Evolutionary conservation across 352 stramenopile species (phyloP).

Genomic region (Plasmopara viticola): DNA sequence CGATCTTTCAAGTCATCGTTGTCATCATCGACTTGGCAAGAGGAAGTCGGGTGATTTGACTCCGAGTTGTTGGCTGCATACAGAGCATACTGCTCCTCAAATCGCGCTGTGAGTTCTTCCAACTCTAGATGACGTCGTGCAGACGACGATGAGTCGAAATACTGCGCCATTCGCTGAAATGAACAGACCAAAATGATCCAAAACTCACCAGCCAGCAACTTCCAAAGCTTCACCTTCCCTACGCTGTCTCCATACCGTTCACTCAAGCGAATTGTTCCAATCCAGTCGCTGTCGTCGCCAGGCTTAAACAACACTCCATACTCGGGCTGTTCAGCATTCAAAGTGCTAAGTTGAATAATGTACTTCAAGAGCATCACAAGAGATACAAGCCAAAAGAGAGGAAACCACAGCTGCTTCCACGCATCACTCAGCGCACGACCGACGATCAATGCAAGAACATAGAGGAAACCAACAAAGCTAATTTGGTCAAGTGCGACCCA

Average conservation of each 20-base stretch:
- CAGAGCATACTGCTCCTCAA: slow-evolving; percentile 43
- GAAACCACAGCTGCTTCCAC: slow-evolving; percentile 73
- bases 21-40: slow-evolving; percentile 47
- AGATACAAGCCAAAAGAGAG: slow-evolving; percentile 70
- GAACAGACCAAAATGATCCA: slow-evolving; percentile 69
- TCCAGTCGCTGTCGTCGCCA: slow-evolving; percentile 50
- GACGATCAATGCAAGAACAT: slow-evolving; percentile 55
- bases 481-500: slow-evolving; percentile 53
- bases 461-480: slow-evolving; percentile 56
- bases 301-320: slow-evolving; percentile 32
- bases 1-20: slow-evolving; percentile 43
- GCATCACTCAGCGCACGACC: slow-evolving; percentile 45
- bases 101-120: slow-evolving; percentile 31
- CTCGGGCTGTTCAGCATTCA: slow-evolving; percentile 29
- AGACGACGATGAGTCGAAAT: slow-evolving; percentile 52
- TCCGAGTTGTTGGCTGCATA: slow-evolving; percentile 34
- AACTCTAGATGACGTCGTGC: slow-evolving; percentile 28
- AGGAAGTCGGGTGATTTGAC: slow-evolving; percentile 37
- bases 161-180: slow-evolving; percentile 64
- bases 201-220: slow-evolving; percentile 46
- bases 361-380: slow-evolving; percentile 56
- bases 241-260: slow-evolving; percentile 31
- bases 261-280: slow-evolving; percentile 44
- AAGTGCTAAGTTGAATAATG: slow-evolving; percentile 54
- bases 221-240: slow-evolving; percentile 39